These are phyloP conservation scores for Trametes hirsuta DNA, from an alignment of 1,284 basidiomycete species.

Conservation along the genomic window DNA sequence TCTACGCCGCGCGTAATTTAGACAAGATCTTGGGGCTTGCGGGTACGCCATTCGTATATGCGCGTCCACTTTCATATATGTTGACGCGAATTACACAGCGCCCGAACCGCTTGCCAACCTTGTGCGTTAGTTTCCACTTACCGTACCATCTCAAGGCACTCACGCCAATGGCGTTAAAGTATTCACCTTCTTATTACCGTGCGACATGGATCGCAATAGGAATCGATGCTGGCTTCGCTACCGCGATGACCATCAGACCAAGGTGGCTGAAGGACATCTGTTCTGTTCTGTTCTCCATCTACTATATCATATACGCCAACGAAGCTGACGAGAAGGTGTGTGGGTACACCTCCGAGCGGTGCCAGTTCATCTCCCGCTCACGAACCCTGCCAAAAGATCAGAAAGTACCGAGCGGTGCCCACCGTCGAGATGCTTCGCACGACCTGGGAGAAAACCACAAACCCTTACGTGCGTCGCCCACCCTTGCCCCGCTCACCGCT, in stretches of 20 bases:
- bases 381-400: conserved; percentile 57
- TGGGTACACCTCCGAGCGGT: background rate
- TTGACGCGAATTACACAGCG: conserved; percentile 50
- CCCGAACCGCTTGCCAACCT: conserved; percentile 92
- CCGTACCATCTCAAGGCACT: background rate
- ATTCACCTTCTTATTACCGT: conserved; percentile 91
- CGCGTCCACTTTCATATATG: background rate
- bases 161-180: conserved; percentile 49
- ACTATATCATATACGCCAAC: conserved; percentile 93
- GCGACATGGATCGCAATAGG: conserved; percentile 97
- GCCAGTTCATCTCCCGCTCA: background rate
- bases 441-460: conserved; percentile 96
- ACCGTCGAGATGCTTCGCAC: conserved; percentile 94
- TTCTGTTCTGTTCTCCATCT: conserved; percentile 83
- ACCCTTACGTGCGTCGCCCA: conserved; percentile 75
- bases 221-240: conserved; percentile 96
- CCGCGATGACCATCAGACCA: conserved; percentile 91
- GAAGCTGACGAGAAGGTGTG: conserved; percentile 92
- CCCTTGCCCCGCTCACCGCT: conserved; percentile 1
- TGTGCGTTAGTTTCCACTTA: conserved; percentile 47
- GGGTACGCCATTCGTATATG: conserved; percentile 50
- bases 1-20: conserved; percentile 87
- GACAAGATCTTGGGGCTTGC: conserved; percentile 87
- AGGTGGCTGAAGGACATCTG: conserved; percentile 90
- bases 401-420: conserved; percentile 88